Evolutionary conservation across 768 basidiomycete genomes (phyloP), one percentile per base, ranked within the genome.

Genomic region (Macrolepiota dolichaula): DNA sequence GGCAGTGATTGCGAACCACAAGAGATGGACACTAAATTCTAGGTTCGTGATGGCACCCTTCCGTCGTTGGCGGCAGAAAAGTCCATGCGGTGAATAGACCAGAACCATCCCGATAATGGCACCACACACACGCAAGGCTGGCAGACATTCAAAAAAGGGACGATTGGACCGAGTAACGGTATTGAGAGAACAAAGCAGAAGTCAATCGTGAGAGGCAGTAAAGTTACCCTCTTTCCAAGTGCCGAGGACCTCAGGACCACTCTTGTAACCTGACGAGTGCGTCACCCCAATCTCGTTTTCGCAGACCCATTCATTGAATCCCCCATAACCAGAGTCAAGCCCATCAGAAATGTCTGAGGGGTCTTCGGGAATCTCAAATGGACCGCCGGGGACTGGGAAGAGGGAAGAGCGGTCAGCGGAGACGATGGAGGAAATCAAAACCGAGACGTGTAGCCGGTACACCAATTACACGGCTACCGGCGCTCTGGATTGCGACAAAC

Each of bases 401-500:
- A 1, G 72, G 71, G 63, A 70, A 75, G 13, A n/a, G n/a, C 69
- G 69, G 24, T 72, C 74, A 9, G 68, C 74, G 12, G 74, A 74
- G 12, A 74, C 71, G 51, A 75, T 73, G 4, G 79, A 67, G 0
- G 73, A 76, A 1, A 76, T 75, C 63, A 76, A 81, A 15, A 76
- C 62, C 62, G 42, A 74, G 68, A 65, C 27, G 40, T 2, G 5
- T 40, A 62, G 65, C 52, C 69, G 64, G 77, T 73, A 75, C 1
- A 63, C 58, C 73, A 71, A 0, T 71, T 70, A 24, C 74, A 71
- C 4, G 69, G 19, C 68, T 71, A 12, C 79, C 71, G 56, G 75
- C 73, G 4, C 72, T 77, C 35, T 71, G 55, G 13, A 73, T 35
- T 57, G 66, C n/a, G 63, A 64, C 64, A 51, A 66, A 68, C 1